These are phyloP conservation scores for Cladophialophora exuberans DNA, from an alignment of 2,329 filamentous ascomycete species.

Conservation along the genomic window DNA sequence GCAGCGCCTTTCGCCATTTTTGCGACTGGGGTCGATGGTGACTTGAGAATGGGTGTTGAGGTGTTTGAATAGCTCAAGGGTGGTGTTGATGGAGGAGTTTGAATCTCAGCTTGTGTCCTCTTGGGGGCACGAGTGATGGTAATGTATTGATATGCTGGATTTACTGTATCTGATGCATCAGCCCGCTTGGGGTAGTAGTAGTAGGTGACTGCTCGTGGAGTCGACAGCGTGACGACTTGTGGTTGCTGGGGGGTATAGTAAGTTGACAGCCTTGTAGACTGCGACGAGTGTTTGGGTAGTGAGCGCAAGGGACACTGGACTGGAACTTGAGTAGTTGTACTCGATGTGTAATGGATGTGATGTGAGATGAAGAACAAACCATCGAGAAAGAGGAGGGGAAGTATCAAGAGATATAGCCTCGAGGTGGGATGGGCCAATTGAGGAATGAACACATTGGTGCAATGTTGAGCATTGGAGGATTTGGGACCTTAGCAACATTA, in stretches of 20 bases:
- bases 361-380: slow-evolving; percentile 10
- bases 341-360: slow-evolving; percentile 6
- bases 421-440: slow-evolving; percentile 25
- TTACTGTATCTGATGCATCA: slow-evolving; percentile 14
- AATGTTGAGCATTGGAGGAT: slow-evolving; percentile 15
- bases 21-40: slow-evolving; percentile 21
- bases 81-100: slow-evolving; percentile 22
- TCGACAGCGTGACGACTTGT: slow-evolving; percentile 30
- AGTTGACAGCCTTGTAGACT: slow-evolving; percentile 23
- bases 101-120: slow-evolving; percentile 6
- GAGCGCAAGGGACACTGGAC: slow-evolving; percentile 1
- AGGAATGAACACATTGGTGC: slow-evolving; percentile 17
- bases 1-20: slow-evolving; percentile 26
- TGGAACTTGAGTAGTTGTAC: not conserved
- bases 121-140: slow-evolving; percentile 26
- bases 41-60: slow-evolving; percentile 22
- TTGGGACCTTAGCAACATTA: too few relatives aligned
- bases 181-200: slow-evolving; percentile 29
- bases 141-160: slow-evolving; percentile 25
- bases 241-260: not conserved
- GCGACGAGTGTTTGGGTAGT: slow-evolving; percentile 6
- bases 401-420: slow-evolving; percentile 27
- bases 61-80: slow-evolving; percentile 28
- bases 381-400: slow-evolving; percentile 11
- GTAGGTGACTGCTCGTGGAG: slow-evolving; percentile 31